Evolutionary conservation across 179 eudicot genomes (phyloP), one percentile per base, ranked within the genome.

Genomic region (Patellifolia procumbens): DNA sequence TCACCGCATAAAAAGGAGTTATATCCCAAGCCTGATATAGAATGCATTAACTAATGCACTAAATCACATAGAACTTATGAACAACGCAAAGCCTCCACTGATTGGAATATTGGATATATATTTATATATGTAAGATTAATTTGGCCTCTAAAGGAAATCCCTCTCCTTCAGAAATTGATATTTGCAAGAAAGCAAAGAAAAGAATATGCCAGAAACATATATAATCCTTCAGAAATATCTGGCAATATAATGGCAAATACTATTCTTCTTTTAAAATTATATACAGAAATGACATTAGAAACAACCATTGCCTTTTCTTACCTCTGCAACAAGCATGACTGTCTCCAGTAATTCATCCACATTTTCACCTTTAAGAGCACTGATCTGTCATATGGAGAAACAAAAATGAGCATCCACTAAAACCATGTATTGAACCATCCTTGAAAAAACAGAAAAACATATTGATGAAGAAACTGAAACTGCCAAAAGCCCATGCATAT

Each of bases 291-390:
- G 58, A 28, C 20, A 46, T 37, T 55, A 1, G 11, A 48, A 48
- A 74, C 42, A 63, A 74, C n/a, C 19, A 81, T 60, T n/a, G 69
- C 56, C 20, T 67, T 15, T 34, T 76, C 84, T 78, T 81, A 95
- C 99, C 95, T 95, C 99, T 29, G 97, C 97, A 75, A 95, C 97
- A 83, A 95, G 97, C 95, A 95, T 93, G 74, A 88, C 82, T 63
- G 97, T 91, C 84, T 95, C 99, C 84, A 95, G 83, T 81, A 95
- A 83, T 53, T 92, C 99, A 82, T 95, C 93, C 55, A 95, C 83
- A 74, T 91, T 88, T 73, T 91, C 90, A 82, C 99, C 99, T 81
- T 86, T 95, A 28, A 95, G 97, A 73, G 97, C 99, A 86, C 99
- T 93, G 79, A 95, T 93, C 97, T 95, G 89, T 74, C 29, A 24